Conservation (phyloP, 768 basidiomycete genomes). For the Kockovaella imperatae region DNA sequence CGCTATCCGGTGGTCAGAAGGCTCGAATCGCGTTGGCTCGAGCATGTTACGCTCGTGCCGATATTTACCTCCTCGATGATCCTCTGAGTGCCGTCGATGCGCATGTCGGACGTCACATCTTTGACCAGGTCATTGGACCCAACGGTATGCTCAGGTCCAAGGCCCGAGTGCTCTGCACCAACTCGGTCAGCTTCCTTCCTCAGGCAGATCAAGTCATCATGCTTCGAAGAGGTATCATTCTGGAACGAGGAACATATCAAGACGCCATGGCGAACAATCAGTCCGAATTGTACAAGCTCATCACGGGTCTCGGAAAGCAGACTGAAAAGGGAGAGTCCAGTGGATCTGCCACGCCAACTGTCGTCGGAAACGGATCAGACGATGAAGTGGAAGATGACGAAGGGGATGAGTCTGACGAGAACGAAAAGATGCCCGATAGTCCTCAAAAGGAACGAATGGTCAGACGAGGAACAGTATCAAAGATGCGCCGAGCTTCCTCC, state of each 20-base stretch:
- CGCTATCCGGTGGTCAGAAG: constrained; percentile 42
- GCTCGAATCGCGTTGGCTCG: constrained; percentile 53
- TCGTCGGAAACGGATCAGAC: constrained; percentile 9
- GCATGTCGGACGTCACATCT: constrained; percentile 34
- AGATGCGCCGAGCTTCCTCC: constrained; percentile 40
- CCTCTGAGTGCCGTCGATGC: constrained; percentile 60
- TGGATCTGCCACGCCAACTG: constrained; percentile 32
- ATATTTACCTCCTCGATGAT: constrained; percentile 85
- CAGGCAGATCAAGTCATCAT: constrained; percentile 68
- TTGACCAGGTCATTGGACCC: constrained; percentile 80
- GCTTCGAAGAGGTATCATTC: constrained; percentile 71
- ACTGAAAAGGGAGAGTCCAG: constrained; percentile 21
- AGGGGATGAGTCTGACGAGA: constrained; percentile 27
- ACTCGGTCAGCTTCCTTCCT: constrained; percentile 72
- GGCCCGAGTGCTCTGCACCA: constrained; percentile 77
- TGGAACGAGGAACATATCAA: constrained; percentile 64
- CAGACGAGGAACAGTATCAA: constrained; percentile 29
- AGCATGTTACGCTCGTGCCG: constrained; percentile 84
- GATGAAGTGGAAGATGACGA: constrained; percentile 20
- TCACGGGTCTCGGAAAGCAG: constrained; percentile 48
- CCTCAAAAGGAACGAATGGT: constrained; percentile 23
- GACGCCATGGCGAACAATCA: constrained; percentile 53
- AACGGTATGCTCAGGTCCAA: constrained; percentile 72
- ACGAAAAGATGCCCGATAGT: constrained; percentile 27
- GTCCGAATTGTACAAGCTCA: constrained; percentile 63